A percentile compares a stretch with the other conserved stretches of the same genome.
Evolutionary conservation across 352 stramenopile genomes (phyloP).

Genomic region (Thalassiosira exigua): DNA sequence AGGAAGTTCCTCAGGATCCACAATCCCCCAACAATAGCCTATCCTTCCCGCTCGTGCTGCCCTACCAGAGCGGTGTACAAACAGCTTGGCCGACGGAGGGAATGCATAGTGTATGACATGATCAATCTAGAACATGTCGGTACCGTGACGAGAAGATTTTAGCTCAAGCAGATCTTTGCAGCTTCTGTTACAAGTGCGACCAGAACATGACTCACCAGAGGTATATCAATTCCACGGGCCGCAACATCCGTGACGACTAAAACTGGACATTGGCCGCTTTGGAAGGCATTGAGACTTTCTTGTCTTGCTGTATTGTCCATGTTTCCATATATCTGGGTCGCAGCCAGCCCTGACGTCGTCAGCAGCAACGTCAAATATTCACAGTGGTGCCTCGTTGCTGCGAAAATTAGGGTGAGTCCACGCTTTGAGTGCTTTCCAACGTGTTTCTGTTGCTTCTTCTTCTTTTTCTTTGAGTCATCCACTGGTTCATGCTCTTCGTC

Average conservation of each 20-base stretch:
- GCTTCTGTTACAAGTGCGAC: too few species aligned
- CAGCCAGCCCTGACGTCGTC: constrained; percentile 85
- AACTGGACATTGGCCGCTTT: constrained; percentile 92
- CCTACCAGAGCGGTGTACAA: constrained; percentile 95
- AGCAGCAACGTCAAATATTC: constrained; percentile 97
- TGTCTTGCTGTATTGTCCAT: constrained; percentile 94
- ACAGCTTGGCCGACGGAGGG: constrained; percentile 86
- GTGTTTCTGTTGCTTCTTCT: constrained; percentile 72
- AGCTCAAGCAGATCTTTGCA: too few species aligned
- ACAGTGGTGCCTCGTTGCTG: constrained; percentile 97
- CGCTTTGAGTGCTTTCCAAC: constrained; percentile 51
- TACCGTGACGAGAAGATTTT: too few species aligned
- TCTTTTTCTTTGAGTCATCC: constrained; percentile 48
- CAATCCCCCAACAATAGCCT: constrained; percentile 95
- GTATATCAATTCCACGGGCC: constrained; percentile 98
- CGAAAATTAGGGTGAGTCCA: constrained; percentile 97
- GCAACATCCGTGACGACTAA: constrained; percentile 99
- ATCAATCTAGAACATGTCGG: constrained; percentile 98
- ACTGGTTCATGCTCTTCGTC: constrained; percentile 34
- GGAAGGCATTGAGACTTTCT: constrained; percentile 92
- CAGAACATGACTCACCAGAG: constrained; percentile 92
- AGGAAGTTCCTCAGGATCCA: constrained; percentile 97
- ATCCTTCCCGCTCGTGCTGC: constrained; percentile 94
- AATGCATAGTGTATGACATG: constrained; percentile 98
- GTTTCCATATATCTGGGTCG: constrained; percentile 95